Evolutionary conservation across 768 basidiomycete species (phyloP).

Genomic region (Botryobasidium botryosum): DNA sequence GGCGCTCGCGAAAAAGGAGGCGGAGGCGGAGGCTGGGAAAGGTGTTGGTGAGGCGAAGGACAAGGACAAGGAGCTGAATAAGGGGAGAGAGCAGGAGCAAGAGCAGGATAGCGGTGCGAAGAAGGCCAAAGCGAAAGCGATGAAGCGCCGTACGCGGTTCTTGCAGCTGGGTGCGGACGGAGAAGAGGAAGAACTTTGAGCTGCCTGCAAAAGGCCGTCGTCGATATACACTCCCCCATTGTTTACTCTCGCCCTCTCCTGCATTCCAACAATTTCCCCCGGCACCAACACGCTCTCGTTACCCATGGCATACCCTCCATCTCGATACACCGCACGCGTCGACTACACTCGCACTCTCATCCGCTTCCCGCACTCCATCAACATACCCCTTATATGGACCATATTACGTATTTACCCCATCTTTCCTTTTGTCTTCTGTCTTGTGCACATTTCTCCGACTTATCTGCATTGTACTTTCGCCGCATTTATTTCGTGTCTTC

Average conservation of each 20-base stretch:
- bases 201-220: neutral
- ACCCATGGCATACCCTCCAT: neutral
- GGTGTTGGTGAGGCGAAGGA: neutral
- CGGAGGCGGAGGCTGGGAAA: constrained; percentile 4
- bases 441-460: neutral
- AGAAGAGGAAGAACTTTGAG: neutral
- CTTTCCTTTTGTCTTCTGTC: neutral
- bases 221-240: neutral
- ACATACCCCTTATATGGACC: neutral
- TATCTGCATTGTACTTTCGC: no score
- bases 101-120: no score
- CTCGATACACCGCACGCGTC: neutral
- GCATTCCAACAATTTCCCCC: neutral
- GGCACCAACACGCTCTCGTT: neutral
- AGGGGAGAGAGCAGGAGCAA: no score
- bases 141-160: constrained; percentile 64
- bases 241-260: neutral
- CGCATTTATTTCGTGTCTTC: no score
- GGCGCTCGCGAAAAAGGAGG: no score
- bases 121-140: constrained; percentile 31
- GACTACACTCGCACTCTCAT: neutral
- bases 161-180: constrained; percentile 39
- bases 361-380: neutral
- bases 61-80: neutral
- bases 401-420: neutral